Base-by-base conservation (phyloP, 768 basidiomycete genomes). In the Tephrocybe sp. region DNA sequence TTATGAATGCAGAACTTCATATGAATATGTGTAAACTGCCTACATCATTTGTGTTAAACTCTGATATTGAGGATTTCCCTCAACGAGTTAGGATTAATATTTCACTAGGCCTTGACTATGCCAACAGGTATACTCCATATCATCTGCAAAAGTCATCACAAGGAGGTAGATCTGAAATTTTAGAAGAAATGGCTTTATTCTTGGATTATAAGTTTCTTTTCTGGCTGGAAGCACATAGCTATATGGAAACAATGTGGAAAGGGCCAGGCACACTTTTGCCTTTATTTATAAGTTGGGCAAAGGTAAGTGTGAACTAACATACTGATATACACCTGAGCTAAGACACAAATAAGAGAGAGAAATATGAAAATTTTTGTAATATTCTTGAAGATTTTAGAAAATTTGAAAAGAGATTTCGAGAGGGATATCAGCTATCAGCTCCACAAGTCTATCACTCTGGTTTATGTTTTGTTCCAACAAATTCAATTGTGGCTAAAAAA, bases 141-240 rank as follows among this genome's bases (percentile, higher is more conserved):
- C 59, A 60, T 47, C 13, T 60, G 3, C n/a, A 44, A 23, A 32
- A 22, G 6, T 1, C 16, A 14, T 4, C n/a, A 11, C 39, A 39
- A 39, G 39, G 3, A 11, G 43, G 31, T 48, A n/a, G 26, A 2
- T 1, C 30, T 4, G 13, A 22, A 14, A 22, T 47, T 16, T 5
- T 7, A 17, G 26, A 52, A 23, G 34, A 14, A 20, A 30, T 47
- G 1, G 13, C 32, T 12, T 6, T 16, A 4, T 58, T 61, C n/a
- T 16, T 51, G 14, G n/a, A 53, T 9, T 4, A 32, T 3, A 40
- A 48, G n/a, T 52, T 54, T 22, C 44, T 59, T 1, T 57, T 47
- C 34, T 61, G 60, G 60, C 51, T 61, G 13, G 60, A 61, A 39
- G 50, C 43, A 32, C 38, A 56, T 39, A 61, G 54, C 42, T 32